Evolutionary conservation across 2,329 filamentous ascomycete species (phyloP).

Genomic region (Botrytis tulipae): DNA sequence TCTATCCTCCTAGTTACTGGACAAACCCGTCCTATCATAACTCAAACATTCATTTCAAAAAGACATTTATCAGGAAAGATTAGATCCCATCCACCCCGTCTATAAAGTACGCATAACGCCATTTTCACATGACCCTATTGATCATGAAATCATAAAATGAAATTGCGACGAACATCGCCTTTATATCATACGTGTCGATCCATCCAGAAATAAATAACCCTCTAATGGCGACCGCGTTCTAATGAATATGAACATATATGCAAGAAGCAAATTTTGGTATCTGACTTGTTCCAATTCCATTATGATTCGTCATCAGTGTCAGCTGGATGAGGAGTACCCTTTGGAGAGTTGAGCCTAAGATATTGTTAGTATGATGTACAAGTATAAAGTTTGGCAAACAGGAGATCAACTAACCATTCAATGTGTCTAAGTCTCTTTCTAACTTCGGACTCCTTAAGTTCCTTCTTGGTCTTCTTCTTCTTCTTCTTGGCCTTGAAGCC

Average conservation of each 20-base stretch:
- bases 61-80: not conserved
- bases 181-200: conserved; percentile 7
- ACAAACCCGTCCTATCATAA: conserved; percentile 5
- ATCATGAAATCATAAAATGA: conserved; percentile 9
- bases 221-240: not conserved
- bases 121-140: conserved; percentile 5
- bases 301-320: conserved; percentile 38
- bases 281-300: conserved; percentile 2
- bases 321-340: conserved; percentile 38
- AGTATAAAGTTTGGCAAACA: conserved; percentile 55
- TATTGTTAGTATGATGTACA: conserved; percentile 20
- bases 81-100: conserved; percentile 10
- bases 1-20: conserved; percentile 6
- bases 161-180: not conserved
- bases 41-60: conserved; percentile 8
- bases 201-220: conserved; percentile 5
- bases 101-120: conserved; percentile 14
- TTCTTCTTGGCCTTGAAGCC: conserved; percentile 91
- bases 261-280: conserved; percentile 12
- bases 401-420: conserved; percentile 53
- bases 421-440: conserved; percentile 83
- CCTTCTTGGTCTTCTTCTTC: conserved; percentile 98
- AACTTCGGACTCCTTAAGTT: conserved; percentile 89
- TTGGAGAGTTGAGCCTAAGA: conserved; percentile 38
- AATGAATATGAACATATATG: conserved; percentile 19